A percentile compares a stretch with the other conserved stretches of the same genome.
Evolutionary conservation across 2,329 filamentous ascomycete species (phyloP).

Genomic region (Cadophora luteo-olivacea): DNA sequence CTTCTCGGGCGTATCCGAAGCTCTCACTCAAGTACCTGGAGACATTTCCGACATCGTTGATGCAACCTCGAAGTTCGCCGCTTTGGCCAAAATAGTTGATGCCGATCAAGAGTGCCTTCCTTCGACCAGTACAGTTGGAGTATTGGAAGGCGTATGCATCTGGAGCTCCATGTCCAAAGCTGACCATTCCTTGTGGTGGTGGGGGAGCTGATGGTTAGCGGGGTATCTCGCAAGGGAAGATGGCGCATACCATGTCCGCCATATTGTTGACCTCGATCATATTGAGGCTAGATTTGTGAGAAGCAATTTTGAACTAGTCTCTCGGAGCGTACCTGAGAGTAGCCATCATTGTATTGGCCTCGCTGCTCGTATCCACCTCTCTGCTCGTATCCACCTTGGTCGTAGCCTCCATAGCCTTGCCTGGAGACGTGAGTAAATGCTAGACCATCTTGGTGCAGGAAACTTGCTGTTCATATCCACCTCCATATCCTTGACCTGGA

Average conservation of each 20-base stretch:
- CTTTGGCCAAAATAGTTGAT: conserved; percentile 97
- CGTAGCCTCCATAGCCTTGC: conserved; percentile 21
- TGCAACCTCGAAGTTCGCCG: conserved; percentile 88
- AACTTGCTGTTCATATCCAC: conserved; percentile 14
- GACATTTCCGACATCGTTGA: conserved; percentile 98
- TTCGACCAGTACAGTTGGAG: conserved; percentile 84
- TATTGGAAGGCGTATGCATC: conserved; percentile 85
- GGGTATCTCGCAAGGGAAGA: not conserved
- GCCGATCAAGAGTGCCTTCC: conserved; percentile 89
- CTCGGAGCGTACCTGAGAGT: conserved; percentile 6
- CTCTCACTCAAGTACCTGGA: conserved; percentile 87
- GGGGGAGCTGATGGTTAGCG: conserved; percentile 15
- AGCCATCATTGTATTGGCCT: conserved; percentile 14
- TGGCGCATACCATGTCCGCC: conserved; percentile 19
- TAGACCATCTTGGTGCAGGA: no score
- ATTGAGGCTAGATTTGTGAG: conserved; percentile 16
- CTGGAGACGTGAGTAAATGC: not conserved
- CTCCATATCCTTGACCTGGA: conserved; percentile 17
- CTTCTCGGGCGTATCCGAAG: conserved; percentile 90
- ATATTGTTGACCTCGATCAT: conserved; percentile 17
- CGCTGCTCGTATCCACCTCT: not conserved
- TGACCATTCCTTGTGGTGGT: conserved; percentile 66
- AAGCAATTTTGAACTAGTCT: not conserved
- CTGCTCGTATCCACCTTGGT: conserved; percentile 8
- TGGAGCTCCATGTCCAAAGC: conserved; percentile 84